Percentiles rank a stretch among this genome's conserved stretches.
phyloP scores from a whole-genome alignment of 345 rosid genomes.

The Cardiospermum halicacabum region DNA sequence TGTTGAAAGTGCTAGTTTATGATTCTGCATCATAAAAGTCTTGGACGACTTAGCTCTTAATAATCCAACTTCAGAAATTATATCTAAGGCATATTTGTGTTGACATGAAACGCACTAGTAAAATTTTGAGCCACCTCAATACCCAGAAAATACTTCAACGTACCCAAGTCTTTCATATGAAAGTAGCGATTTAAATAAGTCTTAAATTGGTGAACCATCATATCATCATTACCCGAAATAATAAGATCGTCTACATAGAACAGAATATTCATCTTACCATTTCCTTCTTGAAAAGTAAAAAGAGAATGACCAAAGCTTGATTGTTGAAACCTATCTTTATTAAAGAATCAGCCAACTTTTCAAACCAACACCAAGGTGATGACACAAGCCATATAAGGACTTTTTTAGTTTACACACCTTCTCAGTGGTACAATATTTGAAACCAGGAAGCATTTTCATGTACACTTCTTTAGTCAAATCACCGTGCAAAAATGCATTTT shows the following conservation, averaged over 20 bases:
- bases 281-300: neutral
- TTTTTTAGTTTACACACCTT: neutral
- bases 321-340: no score
- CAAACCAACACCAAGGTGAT: no score
- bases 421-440: neutral
- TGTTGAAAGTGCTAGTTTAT: neutral
- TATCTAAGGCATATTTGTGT: conserved; percentile 10
- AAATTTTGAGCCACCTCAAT: no score
- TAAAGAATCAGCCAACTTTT: no score
- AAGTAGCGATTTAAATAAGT: no score
- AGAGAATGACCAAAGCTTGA: no score
- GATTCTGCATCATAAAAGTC: conserved; percentile 3
- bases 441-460: neutral
- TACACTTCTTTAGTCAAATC: neutral
- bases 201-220: neutral
- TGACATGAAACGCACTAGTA: no score
- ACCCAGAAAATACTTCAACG: no score
- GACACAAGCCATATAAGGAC: neutral
- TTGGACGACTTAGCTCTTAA: conserved; percentile 2
- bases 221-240: neutral
- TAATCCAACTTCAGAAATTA: conserved; percentile 7
- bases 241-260: conserved; percentile 3
- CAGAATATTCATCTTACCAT: neutral
- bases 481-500: no score
- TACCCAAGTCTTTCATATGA: no score